Evolutionary conservation across 2,329 filamentous ascomycete species (phyloP).

Genomic region (Ophiocordyceps camponoti-floridani): DNA sequence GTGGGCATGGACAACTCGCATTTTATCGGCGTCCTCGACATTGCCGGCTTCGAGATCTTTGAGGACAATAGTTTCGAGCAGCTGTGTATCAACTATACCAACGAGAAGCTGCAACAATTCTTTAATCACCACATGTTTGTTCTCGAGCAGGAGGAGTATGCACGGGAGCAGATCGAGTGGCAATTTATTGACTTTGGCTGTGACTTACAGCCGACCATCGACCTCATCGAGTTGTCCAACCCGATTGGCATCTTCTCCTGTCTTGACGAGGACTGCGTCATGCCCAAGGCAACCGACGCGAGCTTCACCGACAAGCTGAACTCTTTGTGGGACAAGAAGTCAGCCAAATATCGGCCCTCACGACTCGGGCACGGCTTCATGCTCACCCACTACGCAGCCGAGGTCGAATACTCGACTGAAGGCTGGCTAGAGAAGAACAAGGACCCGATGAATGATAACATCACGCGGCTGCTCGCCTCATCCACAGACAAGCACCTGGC

Average conservation of each 20-base stretch:
- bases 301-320: conserved; percentile 98
- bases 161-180: conserved; percentile 95
- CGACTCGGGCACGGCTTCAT: conserved; percentile 84
- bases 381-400: conserved; percentile 90
- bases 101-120: conserved; percentile 97
- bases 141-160: conserved; percentile 94
- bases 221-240: conserved; percentile 88
- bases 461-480: conserved; percentile 70
- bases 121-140: conserved; percentile 99
- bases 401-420: conserved; percentile 91
- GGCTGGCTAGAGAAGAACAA: conserved; percentile 99
- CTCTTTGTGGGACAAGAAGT: conserved; percentile 90
- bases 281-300: conserved; percentile 96
- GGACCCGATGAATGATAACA: conserved; percentile 91
- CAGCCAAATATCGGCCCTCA: conserved; percentile 77
- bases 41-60: conserved; percentile 97
- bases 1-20: conserved; percentile 73
- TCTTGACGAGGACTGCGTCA: conserved; percentile 91
- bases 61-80: conserved; percentile 98
- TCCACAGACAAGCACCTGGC: conserved; percentile 76
- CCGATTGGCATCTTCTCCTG: conserved; percentile 98
- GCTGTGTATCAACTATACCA: conserved; percentile 98
- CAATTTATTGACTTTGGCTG: conserved; percentile 98
- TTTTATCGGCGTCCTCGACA: conserved; percentile 97
- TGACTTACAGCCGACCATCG: conserved; percentile 92